Conservation (phyloP, 345 rosid genomes). For the Ceriops decandra region DNA sequence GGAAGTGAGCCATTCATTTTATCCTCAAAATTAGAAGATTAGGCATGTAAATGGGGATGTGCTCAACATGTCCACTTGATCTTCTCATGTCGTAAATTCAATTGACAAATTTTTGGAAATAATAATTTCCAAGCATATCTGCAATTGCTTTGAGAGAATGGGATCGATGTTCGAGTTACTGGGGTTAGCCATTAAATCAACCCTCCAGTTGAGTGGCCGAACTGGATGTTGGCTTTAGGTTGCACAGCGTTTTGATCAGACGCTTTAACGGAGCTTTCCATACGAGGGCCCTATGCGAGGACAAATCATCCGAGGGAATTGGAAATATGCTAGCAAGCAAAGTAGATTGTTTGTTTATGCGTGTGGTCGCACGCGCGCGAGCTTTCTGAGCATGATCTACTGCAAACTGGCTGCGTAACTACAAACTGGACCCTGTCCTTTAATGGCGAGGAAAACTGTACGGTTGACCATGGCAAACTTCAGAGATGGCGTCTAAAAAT, state of each 20-base stretch:
- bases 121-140: background rate
- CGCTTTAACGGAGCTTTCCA: background rate
- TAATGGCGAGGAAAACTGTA: no score
- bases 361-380: no score
- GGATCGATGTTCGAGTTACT: background rate
- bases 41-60: background rate
- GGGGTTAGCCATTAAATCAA: conserved; percentile 1
- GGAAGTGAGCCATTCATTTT: conserved; percentile 4
- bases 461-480: no score
- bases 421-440: no score
- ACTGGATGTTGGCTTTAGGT: background rate
- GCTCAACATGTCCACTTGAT: background rate
- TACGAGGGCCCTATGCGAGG: background rate
- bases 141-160: background rate
- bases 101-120: background rate
- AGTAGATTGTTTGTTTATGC: background rate
- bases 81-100: background rate
- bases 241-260: background rate
- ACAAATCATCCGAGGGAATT: background rate
- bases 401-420: no score
- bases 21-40: background rate
- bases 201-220: background rate
- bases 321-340: background rate
- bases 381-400: no score
- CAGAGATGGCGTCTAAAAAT: no score